These are phyloP conservation scores for Penicillium sclerotigenum DNA, from an alignment of 2,329 filamentous ascomycete genomes.

Conservation along the genomic window DNA sequence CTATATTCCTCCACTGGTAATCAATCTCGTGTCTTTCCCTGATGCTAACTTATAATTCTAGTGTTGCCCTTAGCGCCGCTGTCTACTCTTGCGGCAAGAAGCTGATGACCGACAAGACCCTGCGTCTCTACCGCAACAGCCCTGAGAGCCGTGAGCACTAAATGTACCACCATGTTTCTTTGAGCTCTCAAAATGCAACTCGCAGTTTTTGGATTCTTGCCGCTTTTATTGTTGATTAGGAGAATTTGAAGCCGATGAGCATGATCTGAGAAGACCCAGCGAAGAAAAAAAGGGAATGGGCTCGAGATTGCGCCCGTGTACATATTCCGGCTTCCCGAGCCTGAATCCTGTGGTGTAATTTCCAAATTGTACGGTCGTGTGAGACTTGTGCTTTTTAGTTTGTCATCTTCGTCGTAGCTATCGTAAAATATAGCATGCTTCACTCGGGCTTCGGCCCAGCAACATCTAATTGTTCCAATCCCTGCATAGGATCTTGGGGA, in stretches of 20 bases:
- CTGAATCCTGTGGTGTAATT: slow-evolving; percentile 26
- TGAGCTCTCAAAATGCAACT: slow-evolving; percentile 31
- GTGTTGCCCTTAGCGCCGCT: slow-evolving; percentile 70
- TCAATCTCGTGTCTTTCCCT: not conserved
- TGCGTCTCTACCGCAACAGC: slow-evolving; percentile 76
- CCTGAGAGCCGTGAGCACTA: slow-evolving; percentile 42
- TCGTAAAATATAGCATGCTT: slow-evolving; percentile 29
- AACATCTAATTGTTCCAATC: slow-evolving; percentile 86
- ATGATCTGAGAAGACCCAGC: slow-evolving; percentile 17
- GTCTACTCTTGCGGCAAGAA: slow-evolving; percentile 79
- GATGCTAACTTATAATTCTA: slow-evolving; percentile 33
- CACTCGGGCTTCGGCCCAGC: slow-evolving; percentile 81
- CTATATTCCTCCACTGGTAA: slow-evolving; percentile 17
- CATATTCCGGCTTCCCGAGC: slow-evolving; percentile 35
- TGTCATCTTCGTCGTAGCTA: slow-evolving; percentile 21
- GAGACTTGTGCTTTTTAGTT: slow-evolving; percentile 16
- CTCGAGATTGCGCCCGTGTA: slow-evolving; percentile 35
- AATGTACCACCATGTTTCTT: slow-evolving; percentile 36
- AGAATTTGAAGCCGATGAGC: slow-evolving; percentile 27
- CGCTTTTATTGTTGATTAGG: slow-evolving; percentile 31
- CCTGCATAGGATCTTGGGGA: slow-evolving; percentile 88
- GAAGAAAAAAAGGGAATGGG: slow-evolving; percentile 18
- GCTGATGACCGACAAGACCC: slow-evolving; percentile 83
- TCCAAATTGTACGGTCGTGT: slow-evolving; percentile 27
- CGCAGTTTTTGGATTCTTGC: slow-evolving; percentile 19